Percentiles rank a stretch among this genome's conserved stretches.
Evolutionary conservation across 345 rosid genomes (phyloP).

Genomic region (Combretum micranthum): DNA sequence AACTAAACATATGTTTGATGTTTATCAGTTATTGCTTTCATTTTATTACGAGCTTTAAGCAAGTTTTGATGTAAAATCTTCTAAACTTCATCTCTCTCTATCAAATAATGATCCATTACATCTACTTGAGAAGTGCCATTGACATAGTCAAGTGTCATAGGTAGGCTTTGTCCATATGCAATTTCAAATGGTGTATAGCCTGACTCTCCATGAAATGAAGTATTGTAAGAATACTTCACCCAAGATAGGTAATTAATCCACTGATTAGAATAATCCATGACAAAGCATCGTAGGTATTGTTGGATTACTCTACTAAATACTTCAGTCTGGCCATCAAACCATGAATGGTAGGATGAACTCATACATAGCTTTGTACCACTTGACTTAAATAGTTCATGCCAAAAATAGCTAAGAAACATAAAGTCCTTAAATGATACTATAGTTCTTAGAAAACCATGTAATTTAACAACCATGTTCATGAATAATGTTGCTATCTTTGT

Average conservation of each 20-base stretch:
- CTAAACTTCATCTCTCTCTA: too few relatives aligned
- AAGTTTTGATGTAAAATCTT: too few relatives aligned
- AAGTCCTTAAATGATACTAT: neutral
- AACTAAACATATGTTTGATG: too few relatives aligned
- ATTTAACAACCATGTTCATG: neutral
- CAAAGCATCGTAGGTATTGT: neutral
- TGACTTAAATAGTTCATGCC: neutral
- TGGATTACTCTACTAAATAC: neutral
- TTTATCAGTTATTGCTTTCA: too few relatives aligned
- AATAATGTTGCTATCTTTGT: neutral
- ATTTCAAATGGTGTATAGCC: too few relatives aligned
- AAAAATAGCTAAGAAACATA: constrained; percentile 2
- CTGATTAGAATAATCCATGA: neutral
- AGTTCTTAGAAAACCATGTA: neutral
- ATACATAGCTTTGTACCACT: neutral
- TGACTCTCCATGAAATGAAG: neutral
- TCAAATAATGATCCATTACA: too few relatives aligned
- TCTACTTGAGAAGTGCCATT: too few relatives aligned
- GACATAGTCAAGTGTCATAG: too few relatives aligned
- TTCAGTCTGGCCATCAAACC: neutral
- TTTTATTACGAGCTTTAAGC: too few relatives aligned
- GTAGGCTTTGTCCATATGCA: too few relatives aligned
- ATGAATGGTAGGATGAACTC: neutral
- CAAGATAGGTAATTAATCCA: neutral
- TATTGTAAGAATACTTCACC: neutral